phyloP scores from a whole-genome alignment of 2,329 filamentous ascomycete species.

The Monosporascus sp. region DNA sequence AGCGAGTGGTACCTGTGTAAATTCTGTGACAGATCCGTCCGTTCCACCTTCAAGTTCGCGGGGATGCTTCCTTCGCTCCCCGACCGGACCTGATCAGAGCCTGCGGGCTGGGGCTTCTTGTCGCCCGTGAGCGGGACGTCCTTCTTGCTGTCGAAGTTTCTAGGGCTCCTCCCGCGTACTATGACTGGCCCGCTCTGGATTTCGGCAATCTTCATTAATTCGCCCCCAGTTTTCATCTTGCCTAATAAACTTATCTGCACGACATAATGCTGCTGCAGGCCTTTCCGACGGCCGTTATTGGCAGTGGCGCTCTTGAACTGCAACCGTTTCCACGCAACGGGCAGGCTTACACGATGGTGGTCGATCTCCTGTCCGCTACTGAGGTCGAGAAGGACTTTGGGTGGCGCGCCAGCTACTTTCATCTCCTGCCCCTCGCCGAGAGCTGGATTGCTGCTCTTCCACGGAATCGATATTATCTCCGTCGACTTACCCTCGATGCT shows the following conservation, averaged over 20 bases:
- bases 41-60: constrained; percentile 27
- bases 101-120: constrained; percentile 36
- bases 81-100: constrained; percentile 41
- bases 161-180: constrained; percentile 83
- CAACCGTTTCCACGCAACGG: constrained; percentile 86
- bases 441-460: constrained; percentile 71
- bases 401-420: constrained; percentile 46
- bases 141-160: constrained; percentile 89
- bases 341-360: constrained; percentile 70
- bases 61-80: constrained; percentile 26
- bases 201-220: constrained; percentile 71
- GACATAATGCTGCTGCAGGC: constrained; percentile 90
- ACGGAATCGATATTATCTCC: constrained; percentile 94
- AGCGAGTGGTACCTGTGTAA: constrained; percentile 21
- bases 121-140: constrained; percentile 43
- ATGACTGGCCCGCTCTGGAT: constrained; percentile 91
- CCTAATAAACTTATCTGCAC: constrained; percentile 80
- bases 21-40: constrained; percentile 19
- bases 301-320: constrained; percentile 96
- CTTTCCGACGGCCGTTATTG: constrained; percentile 91
- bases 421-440: constrained; percentile 38
- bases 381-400: constrained; percentile 50
- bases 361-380: constrained; percentile 64
- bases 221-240: constrained; percentile 60
- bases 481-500: constrained; percentile 88